Base-by-base conservation (phyloP, 83 land plant species). In the Diphasiastrum complanatum region DNA sequence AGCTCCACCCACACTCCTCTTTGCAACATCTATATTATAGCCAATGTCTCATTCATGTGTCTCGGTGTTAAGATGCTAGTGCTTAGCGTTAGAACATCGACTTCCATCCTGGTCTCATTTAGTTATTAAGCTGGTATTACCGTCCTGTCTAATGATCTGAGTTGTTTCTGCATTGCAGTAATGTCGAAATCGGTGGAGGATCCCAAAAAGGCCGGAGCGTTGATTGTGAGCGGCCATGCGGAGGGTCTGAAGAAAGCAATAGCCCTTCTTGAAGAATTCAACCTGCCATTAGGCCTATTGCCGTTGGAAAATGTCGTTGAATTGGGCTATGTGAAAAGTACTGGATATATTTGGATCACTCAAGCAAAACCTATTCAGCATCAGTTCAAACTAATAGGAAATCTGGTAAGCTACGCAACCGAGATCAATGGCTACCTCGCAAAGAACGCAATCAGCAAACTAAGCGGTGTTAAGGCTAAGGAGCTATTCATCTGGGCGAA, bases 271-370 rank as follows among this genome's bases (percentile, higher is more conserved):
- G 53, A 50, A 12, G 53, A 50, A 23, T 50, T n/a, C 25, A 10
- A 23, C 19, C 53, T 50, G 16, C 53, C 53, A 0, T 50, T 24
- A 12, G 53, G 53, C 11, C 53, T 50, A 12, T 23, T 50, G 16
- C 53, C 53, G 16, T 23, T 50, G 22, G 25, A 18, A 50, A 23
- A 24, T 24, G 53, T 50, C 12, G 53, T 16, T 16, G 53, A 50
- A 50, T 50, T 16, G 12, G 53, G 53, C 12, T 16, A 16, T 24
- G 53, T 50, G 16, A n/a, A 23, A 1, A 23, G 12, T 0, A 50
- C 53, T 12, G 53, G 53, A 18, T 50, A 16, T 24, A 23, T 50
- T 24, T 50, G 53, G 53, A 50, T 50, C 53, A 24, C 25, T 24
- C 23, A 11, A 10, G 22, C 16, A 23, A 50, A 50, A 23, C 22